Conservation (phyloP, 2,329 filamentous ascomycete genomes). For the Sporothrix euskadiensis region DNA sequence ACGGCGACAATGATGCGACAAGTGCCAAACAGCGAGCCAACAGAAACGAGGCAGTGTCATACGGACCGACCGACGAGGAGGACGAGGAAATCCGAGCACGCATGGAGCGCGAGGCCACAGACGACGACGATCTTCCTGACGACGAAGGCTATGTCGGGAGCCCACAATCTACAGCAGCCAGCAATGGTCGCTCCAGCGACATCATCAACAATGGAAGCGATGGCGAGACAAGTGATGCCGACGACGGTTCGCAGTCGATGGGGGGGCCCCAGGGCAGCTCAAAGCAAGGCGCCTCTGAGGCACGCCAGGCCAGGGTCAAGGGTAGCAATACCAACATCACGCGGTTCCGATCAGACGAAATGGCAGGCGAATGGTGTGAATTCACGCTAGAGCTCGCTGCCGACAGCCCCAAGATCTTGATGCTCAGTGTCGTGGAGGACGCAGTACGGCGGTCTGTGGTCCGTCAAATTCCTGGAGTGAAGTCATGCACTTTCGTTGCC, state of each 20-base stretch:
- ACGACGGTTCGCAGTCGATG: slow-evolving; percentile 39
- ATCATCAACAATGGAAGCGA: not conserved
- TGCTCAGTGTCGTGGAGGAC: slow-evolving; percentile 85
- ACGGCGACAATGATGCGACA: slow-evolving; percentile 76
- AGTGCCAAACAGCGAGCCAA: slow-evolving; percentile 74
- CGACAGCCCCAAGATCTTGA: slow-evolving; percentile 82
- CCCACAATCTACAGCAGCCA: slow-evolving; percentile 41
- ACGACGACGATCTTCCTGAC: slow-evolving; percentile 55
- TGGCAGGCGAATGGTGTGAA: slow-evolving; percentile 70
- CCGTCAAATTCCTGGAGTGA: slow-evolving; percentile 79
- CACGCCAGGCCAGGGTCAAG: slow-evolving; percentile 65
- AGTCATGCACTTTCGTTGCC: slow-evolving; percentile 66
- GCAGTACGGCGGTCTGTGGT: slow-evolving; percentile 78
- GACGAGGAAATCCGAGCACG: slow-evolving; percentile 72
- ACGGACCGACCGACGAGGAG: slow-evolving; percentile 89
- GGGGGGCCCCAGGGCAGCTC: slow-evolving; percentile 33
- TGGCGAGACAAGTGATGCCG: not conserved
- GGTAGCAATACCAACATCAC: slow-evolving; percentile 66
- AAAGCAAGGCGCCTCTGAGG: slow-evolving; percentile 40
- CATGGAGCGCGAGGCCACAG: slow-evolving; percentile 59
- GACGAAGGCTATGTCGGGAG: slow-evolving; percentile 56
- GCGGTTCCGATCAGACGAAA: slow-evolving; percentile 77
- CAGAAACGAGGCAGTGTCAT: slow-evolving; percentile 78
- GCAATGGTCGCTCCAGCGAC: not conserved
- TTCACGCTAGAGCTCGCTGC: slow-evolving; percentile 82